These are phyloP conservation scores for Annulohypoxylon stygium DNA, from an alignment of 495 filamentous ascomycete genomes.

Conservation along the genomic window DNA sequence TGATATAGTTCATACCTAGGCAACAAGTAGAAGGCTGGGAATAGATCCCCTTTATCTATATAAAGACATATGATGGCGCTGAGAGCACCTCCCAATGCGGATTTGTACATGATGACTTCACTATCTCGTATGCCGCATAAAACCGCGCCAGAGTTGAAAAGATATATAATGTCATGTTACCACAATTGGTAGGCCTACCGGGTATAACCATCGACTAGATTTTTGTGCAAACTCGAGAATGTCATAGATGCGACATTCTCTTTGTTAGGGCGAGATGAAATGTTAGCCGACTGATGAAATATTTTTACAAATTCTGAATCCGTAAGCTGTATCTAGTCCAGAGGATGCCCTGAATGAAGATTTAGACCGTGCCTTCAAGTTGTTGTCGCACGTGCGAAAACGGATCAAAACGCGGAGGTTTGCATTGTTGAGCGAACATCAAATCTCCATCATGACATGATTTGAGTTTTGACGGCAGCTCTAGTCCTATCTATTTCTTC, in stretches of 20 bases:
- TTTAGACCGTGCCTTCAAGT: background rate
- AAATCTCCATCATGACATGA: slow-evolving; percentile 12
- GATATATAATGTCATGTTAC: slow-evolving; percentile 32
- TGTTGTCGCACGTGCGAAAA: background rate
- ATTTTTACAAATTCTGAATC: background rate
- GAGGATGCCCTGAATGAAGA: background rate
- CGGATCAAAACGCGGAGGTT: background rate
- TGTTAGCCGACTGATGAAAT: background rate
- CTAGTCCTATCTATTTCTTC: background rate
- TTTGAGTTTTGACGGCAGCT: slow-evolving; percentile 23
- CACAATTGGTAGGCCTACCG: background rate
- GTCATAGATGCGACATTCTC: background rate
- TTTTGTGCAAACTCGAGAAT: background rate
- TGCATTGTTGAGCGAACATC: background rate
- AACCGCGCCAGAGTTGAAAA: background rate
- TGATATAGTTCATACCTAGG: background rate
- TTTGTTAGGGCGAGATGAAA: background rate
- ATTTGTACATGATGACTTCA: slow-evolving; percentile 36
- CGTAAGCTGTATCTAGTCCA: background rate
- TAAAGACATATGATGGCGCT: slow-evolving; percentile 1
- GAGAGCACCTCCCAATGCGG: slow-evolving; percentile 11
- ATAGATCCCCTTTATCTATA: background rate
- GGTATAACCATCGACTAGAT: background rate
- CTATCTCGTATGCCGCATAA: slow-evolving; percentile 18
- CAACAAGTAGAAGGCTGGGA: background rate